phyloP scores from a whole-genome alignment of 352 stramenopile genomes.

The Pelagophyceae sp. region DNA sequence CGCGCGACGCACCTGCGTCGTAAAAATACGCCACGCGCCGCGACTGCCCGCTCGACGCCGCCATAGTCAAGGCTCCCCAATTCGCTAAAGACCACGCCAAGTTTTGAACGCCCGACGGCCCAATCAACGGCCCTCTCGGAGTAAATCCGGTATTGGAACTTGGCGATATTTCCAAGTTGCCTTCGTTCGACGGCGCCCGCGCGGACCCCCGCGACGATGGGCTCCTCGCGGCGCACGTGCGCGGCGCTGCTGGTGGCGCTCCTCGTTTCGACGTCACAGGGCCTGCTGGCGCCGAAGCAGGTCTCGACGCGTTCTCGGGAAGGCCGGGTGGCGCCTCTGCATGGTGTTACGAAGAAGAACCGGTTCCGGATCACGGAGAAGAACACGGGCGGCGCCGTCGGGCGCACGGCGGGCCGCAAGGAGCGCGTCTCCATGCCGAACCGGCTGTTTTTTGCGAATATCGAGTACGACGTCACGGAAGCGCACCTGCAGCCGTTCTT shows the following conservation, averaged over 20 bases:
- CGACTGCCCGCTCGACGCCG: not conserved
- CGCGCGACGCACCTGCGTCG: slow-evolving; percentile 4
- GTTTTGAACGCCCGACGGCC: not conserved
- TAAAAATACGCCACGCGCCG: slow-evolving; percentile 19
- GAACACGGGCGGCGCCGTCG: not conserved
- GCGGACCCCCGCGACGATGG: too few species aligned
- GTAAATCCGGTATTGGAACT: too few species aligned
- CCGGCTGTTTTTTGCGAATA: slow-evolving; percentile 12
- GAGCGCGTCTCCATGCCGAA: not conserved
- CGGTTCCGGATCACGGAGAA: slow-evolving; percentile 1
- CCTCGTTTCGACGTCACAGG: not conserved
- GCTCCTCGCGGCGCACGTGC: not conserved
- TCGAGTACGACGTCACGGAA: slow-evolving; percentile 5
- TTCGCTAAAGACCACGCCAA: too few species aligned
- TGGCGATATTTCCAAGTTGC: too few species aligned
- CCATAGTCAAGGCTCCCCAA: not conserved
- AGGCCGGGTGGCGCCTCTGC: not conserved
- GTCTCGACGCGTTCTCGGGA: too few species aligned
- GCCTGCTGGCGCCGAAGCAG: not conserved
- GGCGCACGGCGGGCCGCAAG: not conserved
- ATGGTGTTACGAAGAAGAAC: slow-evolving; percentile 12
- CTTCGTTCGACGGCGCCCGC: too few species aligned
- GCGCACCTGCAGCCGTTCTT: not conserved
- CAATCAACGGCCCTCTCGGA: not conserved
- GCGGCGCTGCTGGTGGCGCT: not conserved